These are phyloP conservation scores for Paecilomyces niveus DNA, from an alignment of 2,329 filamentous ascomycete species.

Conservation along the genomic window DNA sequence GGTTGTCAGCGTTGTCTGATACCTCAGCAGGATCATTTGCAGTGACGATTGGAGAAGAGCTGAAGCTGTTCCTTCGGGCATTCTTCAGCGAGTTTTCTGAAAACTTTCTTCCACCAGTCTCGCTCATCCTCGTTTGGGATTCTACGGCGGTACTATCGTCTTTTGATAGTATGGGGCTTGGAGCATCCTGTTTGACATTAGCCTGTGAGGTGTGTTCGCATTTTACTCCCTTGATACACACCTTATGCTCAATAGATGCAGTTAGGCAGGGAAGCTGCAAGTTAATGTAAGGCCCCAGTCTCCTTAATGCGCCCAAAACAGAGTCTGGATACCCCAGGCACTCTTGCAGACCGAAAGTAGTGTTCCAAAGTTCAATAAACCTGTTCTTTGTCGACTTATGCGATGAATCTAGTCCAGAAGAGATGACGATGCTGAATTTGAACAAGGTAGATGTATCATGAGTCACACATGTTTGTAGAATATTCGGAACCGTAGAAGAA, in stretches of 20 bases:
- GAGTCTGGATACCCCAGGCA: constrained; percentile 57
- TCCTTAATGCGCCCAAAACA: constrained; percentile 56
- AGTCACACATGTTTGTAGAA: constrained; percentile 20
- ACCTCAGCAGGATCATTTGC: constrained; percentile 11
- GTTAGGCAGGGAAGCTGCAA: constrained; percentile 45
- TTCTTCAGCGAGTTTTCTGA: constrained; percentile 9
- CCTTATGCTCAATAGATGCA: constrained; percentile 25
- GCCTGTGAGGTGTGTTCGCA: constrained; percentile 2
- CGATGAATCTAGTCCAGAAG: constrained; percentile 47
- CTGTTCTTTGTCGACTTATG: constrained; percentile 44
- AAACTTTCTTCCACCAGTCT: background rate
- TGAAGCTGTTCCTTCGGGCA: constrained; percentile 9
- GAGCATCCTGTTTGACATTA: constrained; percentile 4
- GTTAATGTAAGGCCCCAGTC: constrained; percentile 50
- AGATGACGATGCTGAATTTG: constrained; percentile 45
- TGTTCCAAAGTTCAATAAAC: constrained; percentile 62
- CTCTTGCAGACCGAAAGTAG: constrained; percentile 55
- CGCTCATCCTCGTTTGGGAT: constrained; percentile 11
- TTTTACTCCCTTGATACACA: constrained; percentile 8
- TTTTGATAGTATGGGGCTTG: constrained; percentile 33
- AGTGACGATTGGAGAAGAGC: constrained; percentile 22
- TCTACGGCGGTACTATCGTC: constrained; percentile 35
- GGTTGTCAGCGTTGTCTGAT: constrained; percentile 22
- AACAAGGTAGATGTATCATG: constrained; percentile 37
- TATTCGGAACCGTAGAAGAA: constrained; percentile 22